Base-by-base conservation (phyloP, 2,329 filamentous ascomycete genomes). In the Botrytis pseudocinerea region DNA sequence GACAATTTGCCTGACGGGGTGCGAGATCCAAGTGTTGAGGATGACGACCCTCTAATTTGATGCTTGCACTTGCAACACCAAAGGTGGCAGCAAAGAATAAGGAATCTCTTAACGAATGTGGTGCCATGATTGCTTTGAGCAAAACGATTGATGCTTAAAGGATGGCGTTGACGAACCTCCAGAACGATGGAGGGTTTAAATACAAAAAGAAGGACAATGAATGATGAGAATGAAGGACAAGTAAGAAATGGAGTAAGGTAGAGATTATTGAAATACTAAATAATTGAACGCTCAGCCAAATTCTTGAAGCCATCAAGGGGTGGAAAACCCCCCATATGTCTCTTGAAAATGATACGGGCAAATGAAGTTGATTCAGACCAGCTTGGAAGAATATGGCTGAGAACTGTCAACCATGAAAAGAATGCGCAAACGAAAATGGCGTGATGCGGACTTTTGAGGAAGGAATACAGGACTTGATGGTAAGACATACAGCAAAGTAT, bases 121-220 rank as follows among this genome's bases (percentile, higher is more conserved):
- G 60, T 71, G 46, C 69, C 69, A 71, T 71, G 46, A 35, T 71
- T 71, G 46, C 69, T 66, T 71, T 61, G 42, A 66, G 60, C 61
- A 66, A 44, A 71, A 66, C 7, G 69, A 71, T 46, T 66, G 69
- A 71, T 71, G 60, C 69, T 71, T 71, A 40, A 71, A 66, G 69
- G 16, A 28, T 42, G 69, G 69, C 61, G 28, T 51, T 25, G 60
- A 57, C 46, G 28, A 57, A 64, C 22, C 59, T 66, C 69, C 46
- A n/a, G 44, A 51, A 51, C 14, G 46, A 59, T 65, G 48, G 38
- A 71, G 60, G 61, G 32, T 28, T 66, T 71, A 57, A 71, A 54
- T 57, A 40, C 42, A 38, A 66, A 71, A 59, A 65, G 46, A 66
- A 44, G 46, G 60, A 42, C 46, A 44, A 59, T 66, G 16, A 25